Evolutionary conservation across 1,284 basidiomycete genomes (phyloP), one percentile per base, ranked within the genome.

Genomic region (Puccinia horiana): DNA sequence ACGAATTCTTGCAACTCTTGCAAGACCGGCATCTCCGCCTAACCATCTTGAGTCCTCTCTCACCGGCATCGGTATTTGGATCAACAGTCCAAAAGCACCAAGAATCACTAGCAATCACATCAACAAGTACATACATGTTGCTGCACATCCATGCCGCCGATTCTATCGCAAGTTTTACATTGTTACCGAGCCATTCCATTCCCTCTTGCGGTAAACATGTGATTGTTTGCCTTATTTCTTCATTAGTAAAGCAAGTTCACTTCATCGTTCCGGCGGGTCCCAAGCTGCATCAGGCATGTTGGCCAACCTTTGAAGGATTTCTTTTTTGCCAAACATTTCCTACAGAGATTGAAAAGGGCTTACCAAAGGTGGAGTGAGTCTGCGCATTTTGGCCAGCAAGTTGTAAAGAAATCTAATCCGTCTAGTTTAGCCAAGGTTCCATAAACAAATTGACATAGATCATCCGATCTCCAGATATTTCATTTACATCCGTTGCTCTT

Each of bases 31-130:
- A 74, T 74, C 72, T 74, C 72, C 52, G 72, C 72, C 72, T 56
- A 56, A 56, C 49, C 52, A 56, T 74, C 72, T 74, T 56, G 56
- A 74, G 56, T 74, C 72, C 72, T 56, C 52, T 74, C 72, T 47
- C 29, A 32, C 29, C 44, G 37, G 63, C 35, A 65, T 65, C 63
- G 63, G 63, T 37, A 40, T 65, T 42, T 23, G 37, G 63, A 63
- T 63, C 61, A 63, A 65, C 63, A 42, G 37, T 16, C 63, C 63
- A 65, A 65, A 65, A 40, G 12, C 32, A 18, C 58, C 58, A 35
- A 61, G 58, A 61, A 29, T 61, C 9, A 35, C 29, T 18, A 35
- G 1, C 6, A 40, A 65, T 40, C 63, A 42, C 63, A n/a, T n/a
- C 8, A 40, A 65, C 37, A 65, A 35, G 20, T n/a, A 65, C 20